Conservation (phyloP, 1,284 basidiomycete species). For the Ustilago cynodontis region DNA sequence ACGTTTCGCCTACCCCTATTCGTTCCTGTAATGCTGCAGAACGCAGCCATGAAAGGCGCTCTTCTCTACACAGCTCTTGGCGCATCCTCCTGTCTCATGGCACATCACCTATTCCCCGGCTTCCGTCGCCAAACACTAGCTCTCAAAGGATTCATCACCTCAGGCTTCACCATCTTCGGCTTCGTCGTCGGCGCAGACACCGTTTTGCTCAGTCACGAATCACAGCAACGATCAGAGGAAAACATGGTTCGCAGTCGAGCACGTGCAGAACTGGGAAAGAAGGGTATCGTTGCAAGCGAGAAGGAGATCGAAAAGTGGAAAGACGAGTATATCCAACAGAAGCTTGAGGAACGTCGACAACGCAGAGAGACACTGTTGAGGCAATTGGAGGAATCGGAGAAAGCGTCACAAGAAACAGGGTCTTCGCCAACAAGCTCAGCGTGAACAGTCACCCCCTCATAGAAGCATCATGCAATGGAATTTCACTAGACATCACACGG, state of each 20-base stretch:
- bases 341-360: slow-evolving; percentile 41
- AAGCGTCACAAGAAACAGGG: not conserved
- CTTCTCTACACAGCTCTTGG: slow-evolving; percentile 53
- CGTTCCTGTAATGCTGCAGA: slow-evolving; percentile 21
- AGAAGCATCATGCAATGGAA: not conserved
- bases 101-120: slow-evolving; percentile 61
- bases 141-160: slow-evolving; percentile 61
- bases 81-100: slow-evolving; percentile 50
- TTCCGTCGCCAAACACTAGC: slow-evolving; percentile 63
- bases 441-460: not conserved
- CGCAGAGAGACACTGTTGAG: slow-evolving; percentile 28
- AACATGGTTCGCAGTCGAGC: slow-evolving; percentile 57
- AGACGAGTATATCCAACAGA: slow-evolving; percentile 51
- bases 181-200: slow-evolving; percentile 64
- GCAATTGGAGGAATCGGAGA: slow-evolving; percentile 20
- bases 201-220: slow-evolving; percentile 59
- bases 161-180: slow-evolving; percentile 62
- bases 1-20: not conserved
- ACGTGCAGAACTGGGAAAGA: slow-evolving; percentile 54
- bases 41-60: slow-evolving; percentile 59
- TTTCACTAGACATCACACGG: not conserved
- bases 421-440: slow-evolving; percentile 1
- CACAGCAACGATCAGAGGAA: slow-evolving; percentile 56
- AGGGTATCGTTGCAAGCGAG: slow-evolving; percentile 62
- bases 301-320: slow-evolving; percentile 65